phyloP scores from a whole-genome alignment of 2,329 filamentous ascomycete species.

The Clathrospora elynae region DNA sequence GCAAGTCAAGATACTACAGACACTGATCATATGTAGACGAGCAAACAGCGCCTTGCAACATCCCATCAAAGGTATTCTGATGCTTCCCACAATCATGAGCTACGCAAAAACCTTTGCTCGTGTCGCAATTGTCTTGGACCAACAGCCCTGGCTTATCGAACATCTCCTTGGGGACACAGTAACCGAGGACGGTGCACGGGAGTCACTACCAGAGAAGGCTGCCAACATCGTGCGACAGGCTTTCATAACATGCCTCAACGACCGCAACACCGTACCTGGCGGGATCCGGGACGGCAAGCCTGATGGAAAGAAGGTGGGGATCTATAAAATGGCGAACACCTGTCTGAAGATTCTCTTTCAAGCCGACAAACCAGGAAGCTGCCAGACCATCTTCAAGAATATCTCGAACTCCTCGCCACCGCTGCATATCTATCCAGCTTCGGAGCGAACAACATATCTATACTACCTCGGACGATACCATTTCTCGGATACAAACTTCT shows the following conservation, averaged over 20 bases:
- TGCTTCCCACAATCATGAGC: slow-evolving; percentile 82
- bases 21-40: slow-evolving; percentile 62
- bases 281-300: slow-evolving; percentile 65
- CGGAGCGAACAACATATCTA: slow-evolving; percentile 87
- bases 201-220: slow-evolving; percentile 83
- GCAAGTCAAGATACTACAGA: too few species aligned
- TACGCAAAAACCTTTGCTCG: slow-evolving; percentile 79
- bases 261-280: slow-evolving; percentile 69
- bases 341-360: slow-evolving; percentile 87
- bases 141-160: slow-evolving; percentile 77
- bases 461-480: slow-evolving; percentile 93
- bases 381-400: slow-evolving; percentile 86
- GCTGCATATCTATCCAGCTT: slow-evolving; percentile 78
- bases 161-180: slow-evolving; percentile 60
- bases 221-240: slow-evolving; percentile 89
- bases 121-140: slow-evolving; percentile 82
- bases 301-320: slow-evolving; percentile 82
- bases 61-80: slow-evolving; percentile 76
- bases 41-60: slow-evolving; percentile 83
- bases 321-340: slow-evolving; percentile 91
- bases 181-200: slow-evolving; percentile 68
- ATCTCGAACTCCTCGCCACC: slow-evolving; percentile 84
- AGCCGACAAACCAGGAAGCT: slow-evolving; percentile 81
- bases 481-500: slow-evolving; percentile 83
- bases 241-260: slow-evolving; percentile 86